Evolutionary conservation across 208 protist genomes (phyloP).

Genomic region (Phytomonas serpens): DNA sequence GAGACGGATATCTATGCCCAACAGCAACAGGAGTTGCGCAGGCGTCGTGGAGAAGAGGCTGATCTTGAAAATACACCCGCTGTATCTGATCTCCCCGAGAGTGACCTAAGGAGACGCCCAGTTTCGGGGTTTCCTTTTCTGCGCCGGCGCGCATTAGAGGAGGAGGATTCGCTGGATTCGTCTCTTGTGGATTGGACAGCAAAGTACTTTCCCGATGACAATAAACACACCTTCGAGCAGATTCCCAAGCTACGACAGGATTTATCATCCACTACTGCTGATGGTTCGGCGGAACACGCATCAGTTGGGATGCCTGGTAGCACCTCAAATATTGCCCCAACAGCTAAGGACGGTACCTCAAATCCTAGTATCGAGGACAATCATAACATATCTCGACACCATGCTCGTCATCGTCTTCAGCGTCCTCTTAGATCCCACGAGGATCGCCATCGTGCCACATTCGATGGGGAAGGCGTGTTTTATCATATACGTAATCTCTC

Average conservation of each 20-base stretch:
- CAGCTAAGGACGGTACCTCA: not conserved
- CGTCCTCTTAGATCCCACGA: constrained; percentile 65
- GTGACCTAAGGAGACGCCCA: constrained; percentile 17
- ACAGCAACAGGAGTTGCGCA: constrained; percentile 29
- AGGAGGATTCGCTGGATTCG: constrained; percentile 62
- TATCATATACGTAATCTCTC: constrained; percentile 61
- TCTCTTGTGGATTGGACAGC: constrained; percentile 89
- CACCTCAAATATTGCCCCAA: not conserved
- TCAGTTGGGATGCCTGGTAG: not conserved
- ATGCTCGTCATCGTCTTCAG: constrained; percentile 55
- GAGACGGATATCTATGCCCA: constrained; percentile 13
- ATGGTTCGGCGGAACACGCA: not conserved
- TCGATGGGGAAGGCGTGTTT: constrained; percentile 84
- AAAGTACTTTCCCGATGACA: constrained; percentile 84
- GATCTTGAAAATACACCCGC: constrained; percentile 50
- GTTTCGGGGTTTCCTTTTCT: constrained; percentile 79
- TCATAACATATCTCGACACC: constrained; percentile 11
- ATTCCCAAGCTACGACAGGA: constrained; percentile 46
- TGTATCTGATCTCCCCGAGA: constrained; percentile 32
- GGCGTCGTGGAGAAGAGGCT: constrained; percentile 38
- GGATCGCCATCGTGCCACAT: constrained; percentile 65
- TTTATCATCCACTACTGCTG: not conserved
- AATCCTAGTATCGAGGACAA: not conserved
- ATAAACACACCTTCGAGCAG: constrained; percentile 45
- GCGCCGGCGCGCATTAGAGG: constrained; percentile 65